Conservation (phyloP, 1,284 basidiomycete species). For the Ceratobasidium sp. region DNA sequence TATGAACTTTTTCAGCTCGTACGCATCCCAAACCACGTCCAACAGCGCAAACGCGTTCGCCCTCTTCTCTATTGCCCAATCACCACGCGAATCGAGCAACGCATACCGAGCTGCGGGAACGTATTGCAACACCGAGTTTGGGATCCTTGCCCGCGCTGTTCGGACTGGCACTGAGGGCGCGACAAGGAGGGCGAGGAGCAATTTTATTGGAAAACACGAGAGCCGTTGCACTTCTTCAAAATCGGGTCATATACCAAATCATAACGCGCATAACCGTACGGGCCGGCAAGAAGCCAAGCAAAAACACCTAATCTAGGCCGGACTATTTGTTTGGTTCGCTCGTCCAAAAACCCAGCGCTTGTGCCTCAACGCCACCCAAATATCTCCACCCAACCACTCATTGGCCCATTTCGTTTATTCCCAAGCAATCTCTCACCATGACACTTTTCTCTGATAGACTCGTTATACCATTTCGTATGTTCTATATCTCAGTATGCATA, state of each 20-base stretch:
- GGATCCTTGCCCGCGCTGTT: background rate
- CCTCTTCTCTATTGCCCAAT: constrained; percentile 30
- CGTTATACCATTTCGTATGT: too few relatives aligned
- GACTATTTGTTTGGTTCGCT: background rate
- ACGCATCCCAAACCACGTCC: constrained; percentile 12
- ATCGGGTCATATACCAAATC: too few relatives aligned
- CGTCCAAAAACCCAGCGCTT: background rate
- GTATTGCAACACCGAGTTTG: constrained; percentile 26
- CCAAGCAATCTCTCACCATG: too few relatives aligned
- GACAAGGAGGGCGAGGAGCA: too few relatives aligned
- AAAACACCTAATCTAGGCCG: background rate
- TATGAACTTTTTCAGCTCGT: constrained; percentile 32
- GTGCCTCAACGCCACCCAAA: background rate
- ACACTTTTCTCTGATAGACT: too few relatives aligned
- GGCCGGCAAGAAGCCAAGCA: background rate
- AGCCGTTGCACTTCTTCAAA: too few relatives aligned
- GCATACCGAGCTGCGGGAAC: constrained; percentile 23
- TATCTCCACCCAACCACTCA: too few relatives aligned
- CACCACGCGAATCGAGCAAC: constrained; percentile 10
- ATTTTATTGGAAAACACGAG: too few relatives aligned
- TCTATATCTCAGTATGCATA: too few relatives aligned
- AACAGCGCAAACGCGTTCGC: constrained; percentile 39
- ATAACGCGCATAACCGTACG: background rate
- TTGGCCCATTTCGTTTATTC: background rate
- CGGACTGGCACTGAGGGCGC: background rate